These are phyloP conservation scores for Lasiodiplodia hormozganensis DNA, from an alignment of 2,329 filamentous ascomycete genomes.

Conservation along the genomic window DNA sequence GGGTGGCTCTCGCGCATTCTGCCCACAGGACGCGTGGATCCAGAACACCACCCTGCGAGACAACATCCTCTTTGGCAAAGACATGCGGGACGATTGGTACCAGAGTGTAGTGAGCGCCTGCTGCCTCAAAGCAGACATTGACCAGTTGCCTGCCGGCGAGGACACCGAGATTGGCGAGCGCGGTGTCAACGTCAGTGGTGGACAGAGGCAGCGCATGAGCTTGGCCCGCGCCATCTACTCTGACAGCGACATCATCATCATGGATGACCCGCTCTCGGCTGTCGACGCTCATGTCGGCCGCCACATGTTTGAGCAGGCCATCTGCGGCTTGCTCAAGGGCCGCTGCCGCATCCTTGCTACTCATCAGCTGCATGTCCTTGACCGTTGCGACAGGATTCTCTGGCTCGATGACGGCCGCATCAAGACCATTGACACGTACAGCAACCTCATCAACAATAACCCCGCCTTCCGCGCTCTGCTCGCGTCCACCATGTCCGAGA, in stretches of 20 bases:
- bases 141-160: constrained; percentile 91
- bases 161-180: constrained; percentile 92
- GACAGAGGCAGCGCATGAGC: constrained; percentile 93
- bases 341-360: constrained; percentile 93
- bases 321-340: constrained; percentile 83
- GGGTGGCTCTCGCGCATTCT: constrained; percentile 84
- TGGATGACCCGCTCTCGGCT: constrained; percentile 69
- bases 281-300: constrained; percentile 66
- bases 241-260: constrained; percentile 66
- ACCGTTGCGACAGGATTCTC: constrained; percentile 87
- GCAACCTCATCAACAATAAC: constrained; percentile 82
- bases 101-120: constrained; percentile 82
- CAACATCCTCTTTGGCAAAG: constrained; percentile 91
- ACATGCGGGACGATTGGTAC: constrained; percentile 77
- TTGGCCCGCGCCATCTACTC: constrained; percentile 83
- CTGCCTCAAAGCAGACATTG: constrained; percentile 81
- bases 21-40: constrained; percentile 97
- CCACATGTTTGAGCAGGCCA: constrained; percentile 90
- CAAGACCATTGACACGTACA: constrained; percentile 85
- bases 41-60: constrained; percentile 87
- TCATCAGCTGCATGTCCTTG: constrained; percentile 92
- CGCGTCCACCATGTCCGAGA: constrained; percentile 75
- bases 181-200: constrained; percentile 93
- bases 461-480: constrained; percentile 82
- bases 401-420: constrained; percentile 90